A percentile compares a stretch with the other conserved stretches of the same genome.
Evolutionary conservation across 768 basidiomycete species (phyloP).

Genomic region (Filobasidium floriforme): DNA sequence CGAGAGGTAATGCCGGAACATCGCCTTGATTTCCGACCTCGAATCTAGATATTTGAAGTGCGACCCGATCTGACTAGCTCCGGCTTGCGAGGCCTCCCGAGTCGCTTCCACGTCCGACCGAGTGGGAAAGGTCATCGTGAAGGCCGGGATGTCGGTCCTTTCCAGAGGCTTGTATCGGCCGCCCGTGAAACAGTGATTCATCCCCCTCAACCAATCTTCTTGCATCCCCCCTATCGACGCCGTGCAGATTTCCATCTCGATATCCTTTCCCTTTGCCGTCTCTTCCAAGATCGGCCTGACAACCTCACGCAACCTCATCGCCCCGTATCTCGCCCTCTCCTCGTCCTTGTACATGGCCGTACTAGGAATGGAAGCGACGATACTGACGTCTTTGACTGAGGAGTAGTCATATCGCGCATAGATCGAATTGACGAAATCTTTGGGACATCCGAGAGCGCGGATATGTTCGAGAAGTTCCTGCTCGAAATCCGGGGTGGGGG

Average conservation of each 20-base stretch:
- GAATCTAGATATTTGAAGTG: slow-evolving; percentile 16
- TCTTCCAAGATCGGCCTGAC: slow-evolving; percentile 12
- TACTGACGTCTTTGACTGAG: slow-evolving; percentile 12
- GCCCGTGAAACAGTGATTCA: slow-evolving; percentile 21
- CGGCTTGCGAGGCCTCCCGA: slow-evolving; percentile 12
- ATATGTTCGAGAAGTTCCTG: slow-evolving; percentile 22
- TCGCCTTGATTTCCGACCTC: slow-evolving; percentile 5
- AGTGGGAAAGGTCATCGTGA: slow-evolving; percentile 18
- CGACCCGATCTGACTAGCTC: slow-evolving; percentile 22
- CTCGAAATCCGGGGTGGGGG: slow-evolving; percentile 17
- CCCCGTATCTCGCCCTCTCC: slow-evolving; percentile 13
- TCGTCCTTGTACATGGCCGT: slow-evolving; percentile 9
- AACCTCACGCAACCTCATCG: slow-evolving; percentile 19
- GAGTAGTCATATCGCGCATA: slow-evolving; percentile 20
- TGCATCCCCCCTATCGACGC: slow-evolving; percentile 20
- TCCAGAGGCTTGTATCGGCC: slow-evolving; percentile 12
- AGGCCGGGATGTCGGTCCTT: slow-evolving; percentile 6
- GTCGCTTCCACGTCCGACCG: slow-evolving; percentile 17
- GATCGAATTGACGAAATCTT: slow-evolving; percentile 15
- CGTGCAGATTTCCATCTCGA: slow-evolving; percentile 19
- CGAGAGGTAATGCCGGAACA: slow-evolving; percentile 21
- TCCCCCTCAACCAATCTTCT: slow-evolving; percentile 17
- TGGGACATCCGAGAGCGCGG: slow-evolving; percentile 16
- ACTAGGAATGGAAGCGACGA: slow-evolving; percentile 18
- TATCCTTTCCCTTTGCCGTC: not conserved